Evolutionary conservation across 2,329 filamentous ascomycete genomes (phyloP).

Genomic region (Fusarium newnesense): DNA sequence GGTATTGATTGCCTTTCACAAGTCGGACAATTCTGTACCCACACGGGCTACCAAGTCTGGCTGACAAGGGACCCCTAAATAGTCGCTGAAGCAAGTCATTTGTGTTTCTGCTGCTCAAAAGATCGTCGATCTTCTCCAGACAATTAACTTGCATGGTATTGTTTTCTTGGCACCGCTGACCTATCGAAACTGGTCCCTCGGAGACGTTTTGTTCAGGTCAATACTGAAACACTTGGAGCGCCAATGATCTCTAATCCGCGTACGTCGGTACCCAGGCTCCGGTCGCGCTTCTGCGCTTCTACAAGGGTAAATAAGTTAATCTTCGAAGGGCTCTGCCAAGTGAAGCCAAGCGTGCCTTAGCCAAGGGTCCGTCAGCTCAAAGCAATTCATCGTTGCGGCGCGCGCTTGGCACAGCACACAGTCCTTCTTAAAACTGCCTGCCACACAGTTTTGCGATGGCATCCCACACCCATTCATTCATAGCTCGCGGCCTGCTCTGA

Average conservation of each 20-base stretch:
- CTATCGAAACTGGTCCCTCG: background rate
- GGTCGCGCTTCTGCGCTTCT: constrained; percentile 30
- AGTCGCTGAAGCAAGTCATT: background rate
- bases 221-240: background rate
- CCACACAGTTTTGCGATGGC: constrained; percentile 41
- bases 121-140: background rate
- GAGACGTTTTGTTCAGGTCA: background rate
- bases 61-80: constrained; percentile 12
- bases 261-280: constrained; percentile 24
- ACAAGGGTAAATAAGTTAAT: constrained; percentile 24
- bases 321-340: constrained; percentile 35
- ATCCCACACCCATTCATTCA: constrained; percentile 33
- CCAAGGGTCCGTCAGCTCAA: constrained; percentile 32
- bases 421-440: constrained; percentile 25
- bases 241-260: constrained; percentile 5
- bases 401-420: constrained; percentile 32
- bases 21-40: constrained; percentile 9
- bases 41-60: constrained; percentile 1
- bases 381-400: constrained; percentile 28
- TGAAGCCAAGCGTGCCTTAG: constrained; percentile 19
- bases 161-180: background rate
- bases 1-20: background rate
- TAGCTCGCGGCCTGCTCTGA: constrained; percentile 31
- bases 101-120: background rate
- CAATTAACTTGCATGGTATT: background rate